A percentile compares a stretch with the other conserved stretches of the same genome.
phyloP scores from a whole-genome alignment of 805 yeast genomes.

The Yamadazyma nakazawae region DNA sequence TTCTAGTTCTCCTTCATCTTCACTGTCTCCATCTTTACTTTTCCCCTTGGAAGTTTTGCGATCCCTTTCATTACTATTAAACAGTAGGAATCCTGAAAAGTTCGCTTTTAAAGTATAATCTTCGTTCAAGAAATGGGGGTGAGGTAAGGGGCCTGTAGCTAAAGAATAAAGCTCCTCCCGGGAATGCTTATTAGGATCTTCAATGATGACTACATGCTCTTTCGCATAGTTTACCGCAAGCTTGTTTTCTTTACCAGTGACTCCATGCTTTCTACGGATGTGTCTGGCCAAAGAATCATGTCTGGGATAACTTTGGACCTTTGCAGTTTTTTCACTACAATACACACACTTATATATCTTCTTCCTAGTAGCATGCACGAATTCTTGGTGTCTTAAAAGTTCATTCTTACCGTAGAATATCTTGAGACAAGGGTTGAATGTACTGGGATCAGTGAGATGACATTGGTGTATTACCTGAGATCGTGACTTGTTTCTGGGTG shows the following conservation, averaged over 20 bases:
- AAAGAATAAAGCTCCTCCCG: constrained; percentile 11
- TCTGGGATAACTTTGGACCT: constrained; percentile 41
- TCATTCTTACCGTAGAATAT: constrained; percentile 44
- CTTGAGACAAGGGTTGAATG: constrained; percentile 32
- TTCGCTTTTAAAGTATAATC: constrained; percentile 29
- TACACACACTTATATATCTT: constrained; percentile 40
- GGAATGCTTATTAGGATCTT: constrained; percentile 20
- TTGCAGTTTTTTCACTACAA: constrained; percentile 32
- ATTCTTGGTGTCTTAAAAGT: constrained; percentile 42
- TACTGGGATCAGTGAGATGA: constrained; percentile 33
- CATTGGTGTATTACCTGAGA: constrained; percentile 37
- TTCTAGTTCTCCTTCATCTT: background rate
- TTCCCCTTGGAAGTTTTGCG: background rate
- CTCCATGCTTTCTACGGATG: constrained; percentile 41
- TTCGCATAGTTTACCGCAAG: constrained; percentile 44
- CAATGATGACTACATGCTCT: constrained; percentile 38
- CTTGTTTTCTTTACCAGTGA: constrained; percentile 43
- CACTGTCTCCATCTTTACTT: background rate
- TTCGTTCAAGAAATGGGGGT: constrained; percentile 27
- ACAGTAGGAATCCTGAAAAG: constrained; percentile 30
- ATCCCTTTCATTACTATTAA: constrained; percentile 18
- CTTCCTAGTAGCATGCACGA: constrained; percentile 44
- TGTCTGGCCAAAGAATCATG: constrained; percentile 45
- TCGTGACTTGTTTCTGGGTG: constrained; percentile 5
- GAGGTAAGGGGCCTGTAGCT: constrained; percentile 25